Evolutionary conservation across 2,329 filamentous ascomycete species (phyloP).

Genomic region (Claviceps spartinae): DNA sequence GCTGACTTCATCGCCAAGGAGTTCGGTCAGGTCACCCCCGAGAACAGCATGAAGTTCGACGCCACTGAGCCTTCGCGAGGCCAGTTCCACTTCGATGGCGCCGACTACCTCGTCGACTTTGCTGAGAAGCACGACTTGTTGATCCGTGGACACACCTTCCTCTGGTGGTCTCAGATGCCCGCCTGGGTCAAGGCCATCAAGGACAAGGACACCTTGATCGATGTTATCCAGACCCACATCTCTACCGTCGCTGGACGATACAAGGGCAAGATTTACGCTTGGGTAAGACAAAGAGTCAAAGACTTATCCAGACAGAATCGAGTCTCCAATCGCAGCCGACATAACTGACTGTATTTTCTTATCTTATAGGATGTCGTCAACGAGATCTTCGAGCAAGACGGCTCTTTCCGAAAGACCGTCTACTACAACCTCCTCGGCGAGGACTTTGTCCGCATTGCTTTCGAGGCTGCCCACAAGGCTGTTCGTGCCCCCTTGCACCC

Average conservation of each 20-base stretch:
- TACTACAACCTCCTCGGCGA: slow-evolving; percentile 58
- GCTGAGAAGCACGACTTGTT: neutral
- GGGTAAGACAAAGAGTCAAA: neutral
- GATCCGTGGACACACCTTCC: neutral
- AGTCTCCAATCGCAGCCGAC: neutral
- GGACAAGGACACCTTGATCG: neutral
- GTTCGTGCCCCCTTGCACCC: neutral
- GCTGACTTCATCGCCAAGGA: neutral
- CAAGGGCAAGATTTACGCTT: neutral
- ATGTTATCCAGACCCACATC: neutral
- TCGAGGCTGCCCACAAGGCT: slow-evolving; percentile 50
- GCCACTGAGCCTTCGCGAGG: slow-evolving; percentile 32
- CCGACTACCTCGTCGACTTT: neutral
- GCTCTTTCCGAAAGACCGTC: slow-evolving; percentile 43
- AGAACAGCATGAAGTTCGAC: slow-evolving; percentile 63
- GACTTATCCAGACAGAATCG: neutral
- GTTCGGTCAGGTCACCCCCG: slow-evolving; percentile 51
- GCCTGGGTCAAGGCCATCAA: neutral
- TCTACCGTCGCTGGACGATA: neutral
- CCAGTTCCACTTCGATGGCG: slow-evolving; percentile 36
- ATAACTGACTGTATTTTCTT: neutral
- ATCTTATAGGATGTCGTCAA: neutral
- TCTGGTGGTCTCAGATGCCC: neutral
- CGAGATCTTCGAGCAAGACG: slow-evolving; percentile 40
- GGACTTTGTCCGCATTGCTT: slow-evolving; percentile 56